Percentiles rank a stretch among this genome's conserved stretches.
phyloP scores from a whole-genome alignment of 2,329 filamentous ascomycete species.

The Talaromyces sp. region DNA sequence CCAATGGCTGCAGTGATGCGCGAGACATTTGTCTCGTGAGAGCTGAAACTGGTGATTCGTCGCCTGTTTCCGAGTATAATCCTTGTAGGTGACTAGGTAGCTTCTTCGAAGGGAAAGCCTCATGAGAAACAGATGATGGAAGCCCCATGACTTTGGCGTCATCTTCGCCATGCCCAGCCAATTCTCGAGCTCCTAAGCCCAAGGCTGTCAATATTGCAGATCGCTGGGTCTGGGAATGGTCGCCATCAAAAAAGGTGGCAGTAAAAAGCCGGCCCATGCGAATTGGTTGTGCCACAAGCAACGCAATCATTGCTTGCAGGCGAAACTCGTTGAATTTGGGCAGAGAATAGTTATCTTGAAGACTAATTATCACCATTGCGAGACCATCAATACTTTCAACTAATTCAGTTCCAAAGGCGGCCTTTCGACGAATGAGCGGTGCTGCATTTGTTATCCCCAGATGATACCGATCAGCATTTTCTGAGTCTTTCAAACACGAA shows the following conservation, averaged over 20 bases:
- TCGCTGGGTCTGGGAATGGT: constrained; percentile 82
- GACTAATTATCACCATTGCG: constrained; percentile 66
- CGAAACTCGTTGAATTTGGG: constrained; percentile 70
- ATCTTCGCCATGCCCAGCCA: constrained; percentile 68
- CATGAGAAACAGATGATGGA: constrained; percentile 26
- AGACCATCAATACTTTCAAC: constrained; percentile 78
- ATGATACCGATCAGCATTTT: constrained; percentile 79
- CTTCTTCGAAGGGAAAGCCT: constrained; percentile 69
- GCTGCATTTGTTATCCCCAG: constrained; percentile 74
- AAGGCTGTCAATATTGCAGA: constrained; percentile 76
- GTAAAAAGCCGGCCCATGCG: constrained; percentile 80
- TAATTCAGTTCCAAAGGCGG: constrained; percentile 82
- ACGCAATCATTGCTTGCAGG: constrained; percentile 74
- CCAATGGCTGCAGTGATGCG: constrained; percentile 73
- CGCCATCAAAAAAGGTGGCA: constrained; percentile 81
- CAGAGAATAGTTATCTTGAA: constrained; percentile 82
- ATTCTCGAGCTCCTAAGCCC: constrained; percentile 74
- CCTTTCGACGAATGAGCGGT: constrained; percentile 77
- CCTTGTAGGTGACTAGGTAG: constrained; percentile 70
- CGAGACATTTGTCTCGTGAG: constrained; percentile 65
- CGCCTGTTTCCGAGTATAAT: constrained; percentile 52
- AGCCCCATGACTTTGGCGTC: constrained; percentile 38
- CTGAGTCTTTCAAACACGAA: constrained; percentile 68
- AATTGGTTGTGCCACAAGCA: constrained; percentile 70
- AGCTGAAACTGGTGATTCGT: constrained; percentile 55